Conservation (phyloP, 2,329 filamentous ascomycete genomes). For the Fusarium sp. region DNA sequence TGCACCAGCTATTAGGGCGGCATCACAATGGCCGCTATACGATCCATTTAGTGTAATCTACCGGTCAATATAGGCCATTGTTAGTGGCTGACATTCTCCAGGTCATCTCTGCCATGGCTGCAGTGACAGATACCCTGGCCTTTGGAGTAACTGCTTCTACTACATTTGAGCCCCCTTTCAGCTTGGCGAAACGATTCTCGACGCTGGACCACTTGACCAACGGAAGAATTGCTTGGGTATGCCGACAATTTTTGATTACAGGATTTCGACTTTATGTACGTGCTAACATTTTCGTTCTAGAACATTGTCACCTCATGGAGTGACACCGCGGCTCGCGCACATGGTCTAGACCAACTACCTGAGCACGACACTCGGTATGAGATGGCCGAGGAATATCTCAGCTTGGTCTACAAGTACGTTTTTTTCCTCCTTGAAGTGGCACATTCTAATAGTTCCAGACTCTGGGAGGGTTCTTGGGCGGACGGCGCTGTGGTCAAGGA, state of each 20-base stretch:
- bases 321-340: conserved; percentile 72
- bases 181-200: conserved; percentile 70
- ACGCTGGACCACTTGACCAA: conserved; percentile 74
- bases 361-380: conserved; percentile 25
- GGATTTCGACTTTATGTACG: background rate
- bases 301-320: conserved; percentile 76
- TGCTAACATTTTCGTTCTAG: background rate
- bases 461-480: conserved; percentile 66
- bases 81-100: background rate
- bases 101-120: conserved; percentile 55
- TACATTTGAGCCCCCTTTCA: conserved; percentile 75
- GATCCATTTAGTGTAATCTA: conserved; percentile 11
- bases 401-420: conserved; percentile 48
- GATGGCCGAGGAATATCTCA: conserved; percentile 23
- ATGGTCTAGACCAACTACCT: conserved; percentile 63
- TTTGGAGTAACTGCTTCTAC: conserved; percentile 27
- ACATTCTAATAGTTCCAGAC: conserved; percentile 3
- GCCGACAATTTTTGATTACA: background rate
- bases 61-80: background rate
- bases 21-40: conserved; percentile 9
- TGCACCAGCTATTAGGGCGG: conserved; percentile 5
- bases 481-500: conserved; percentile 50
- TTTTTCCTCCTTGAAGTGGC: background rate
- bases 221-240: conserved; percentile 63
- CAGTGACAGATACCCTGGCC: conserved; percentile 51